These are phyloP conservation scores for Trichosporon ovoides DNA, from an alignment of 1,284 basidiomycete species.

Conservation along the genomic window DNA sequence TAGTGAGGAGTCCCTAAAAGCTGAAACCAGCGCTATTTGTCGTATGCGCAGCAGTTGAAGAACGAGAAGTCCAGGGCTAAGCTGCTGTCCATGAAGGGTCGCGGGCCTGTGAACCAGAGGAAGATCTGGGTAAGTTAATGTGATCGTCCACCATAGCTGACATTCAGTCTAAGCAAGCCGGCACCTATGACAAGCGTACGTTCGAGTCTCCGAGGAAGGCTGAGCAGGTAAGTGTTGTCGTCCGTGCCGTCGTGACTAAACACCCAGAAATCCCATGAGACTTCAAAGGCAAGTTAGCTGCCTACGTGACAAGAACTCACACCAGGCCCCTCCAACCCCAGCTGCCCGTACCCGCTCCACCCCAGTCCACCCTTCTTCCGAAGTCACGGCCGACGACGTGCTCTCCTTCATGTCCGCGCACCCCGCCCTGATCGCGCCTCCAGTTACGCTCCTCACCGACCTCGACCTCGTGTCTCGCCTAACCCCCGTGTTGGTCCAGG, in stretches of 20 bases:
- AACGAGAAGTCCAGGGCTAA: neutral
- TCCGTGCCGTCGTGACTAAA: too few relatives aligned
- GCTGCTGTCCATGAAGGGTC: neutral
- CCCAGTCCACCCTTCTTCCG: too few relatives aligned
- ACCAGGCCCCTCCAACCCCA: neutral
- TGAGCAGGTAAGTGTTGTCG: too few relatives aligned
- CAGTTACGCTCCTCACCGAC: neutral
- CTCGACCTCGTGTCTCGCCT: neutral
- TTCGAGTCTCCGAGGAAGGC: too few relatives aligned
- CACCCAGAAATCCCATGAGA: too few relatives aligned
- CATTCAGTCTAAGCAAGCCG: neutral
- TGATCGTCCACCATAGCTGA: too few relatives aligned
- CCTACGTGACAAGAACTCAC: neutral
- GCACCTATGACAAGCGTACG: too few relatives aligned
- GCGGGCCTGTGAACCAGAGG: too few relatives aligned
- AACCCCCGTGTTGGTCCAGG: neutral
- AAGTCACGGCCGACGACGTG: neutral
- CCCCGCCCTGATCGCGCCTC: neutral
- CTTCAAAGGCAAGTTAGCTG: too few relatives aligned
- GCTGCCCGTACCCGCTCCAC: neutral
- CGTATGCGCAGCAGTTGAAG: neutral
- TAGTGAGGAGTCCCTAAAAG: neutral
- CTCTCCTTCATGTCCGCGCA: neutral
- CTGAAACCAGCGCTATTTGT: neutral
- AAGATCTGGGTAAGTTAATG: too few relatives aligned